A percentile compares a stretch with the other conserved stretches of the same genome.
Evolutionary conservation across 164 flowering plant species (phyloP).

Genomic region (Taxillus chinensis): DNA sequence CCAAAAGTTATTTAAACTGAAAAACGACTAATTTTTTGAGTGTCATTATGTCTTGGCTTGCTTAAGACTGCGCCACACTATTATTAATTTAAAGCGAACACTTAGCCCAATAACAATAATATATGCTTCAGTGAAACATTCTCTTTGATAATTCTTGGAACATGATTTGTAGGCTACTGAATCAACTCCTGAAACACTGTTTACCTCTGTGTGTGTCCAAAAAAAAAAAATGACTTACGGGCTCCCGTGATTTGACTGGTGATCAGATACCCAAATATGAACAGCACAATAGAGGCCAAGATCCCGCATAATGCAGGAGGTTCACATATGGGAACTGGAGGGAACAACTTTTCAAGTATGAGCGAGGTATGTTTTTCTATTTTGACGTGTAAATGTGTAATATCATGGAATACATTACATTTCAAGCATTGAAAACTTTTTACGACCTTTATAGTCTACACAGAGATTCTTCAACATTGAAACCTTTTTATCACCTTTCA

Average conservation of each 20-base stretch:
- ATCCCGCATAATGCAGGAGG: slow-evolving; percentile 22
- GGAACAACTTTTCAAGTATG: slow-evolving; percentile 25
- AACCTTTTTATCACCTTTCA: background rate
- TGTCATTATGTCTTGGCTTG: too few relatives aligned
- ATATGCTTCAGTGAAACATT: background rate
- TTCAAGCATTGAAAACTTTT: background rate
- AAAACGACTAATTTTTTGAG: too few relatives aligned
- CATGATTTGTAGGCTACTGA: background rate
- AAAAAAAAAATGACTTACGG: background rate
- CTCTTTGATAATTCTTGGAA: too few relatives aligned
- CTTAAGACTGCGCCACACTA: too few relatives aligned
- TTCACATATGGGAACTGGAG: slow-evolving; percentile 29
- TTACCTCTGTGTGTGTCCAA: background rate
- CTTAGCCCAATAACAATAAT: too few relatives aligned
- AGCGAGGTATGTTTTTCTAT: slow-evolving; percentile 16
- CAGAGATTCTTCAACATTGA: background rate
- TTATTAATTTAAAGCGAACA: too few relatives aligned
- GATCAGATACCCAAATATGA: slow-evolving; percentile 30
- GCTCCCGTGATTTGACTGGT: background rate
- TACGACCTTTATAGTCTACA: too few relatives aligned
- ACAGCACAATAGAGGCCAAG: slow-evolving; percentile 25
- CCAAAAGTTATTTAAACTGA: too few relatives aligned
- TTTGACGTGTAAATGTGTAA: background rate
- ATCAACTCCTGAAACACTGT: background rate
- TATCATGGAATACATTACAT: background rate